Percentiles rank a stretch among this genome's conserved stretches.
phyloP scores from a whole-genome alignment of 2,329 filamentous ascomycete species.

The Chaetomiaceae sp. region DNA sequence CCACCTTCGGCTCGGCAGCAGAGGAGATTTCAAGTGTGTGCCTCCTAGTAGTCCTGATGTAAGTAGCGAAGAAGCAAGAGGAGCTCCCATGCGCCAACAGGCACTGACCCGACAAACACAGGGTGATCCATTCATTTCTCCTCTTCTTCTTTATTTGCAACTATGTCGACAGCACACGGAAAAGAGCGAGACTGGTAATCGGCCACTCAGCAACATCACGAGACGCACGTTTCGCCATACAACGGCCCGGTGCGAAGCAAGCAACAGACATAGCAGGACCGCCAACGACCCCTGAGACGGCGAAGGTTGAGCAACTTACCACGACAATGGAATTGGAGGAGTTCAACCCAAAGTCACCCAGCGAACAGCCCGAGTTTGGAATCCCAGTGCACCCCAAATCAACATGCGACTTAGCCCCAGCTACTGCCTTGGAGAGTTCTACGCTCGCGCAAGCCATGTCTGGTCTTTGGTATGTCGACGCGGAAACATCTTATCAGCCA shows the following conservation, averaged over 20 bases:
- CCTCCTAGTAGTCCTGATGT: constrained; percentile 21
- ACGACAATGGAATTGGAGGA: neutral
- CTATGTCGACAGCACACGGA: constrained; percentile 4
- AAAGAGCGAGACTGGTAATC: neutral
- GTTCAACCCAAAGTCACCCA: neutral
- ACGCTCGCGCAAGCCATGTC: constrained; percentile 1
- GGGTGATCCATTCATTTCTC: constrained; percentile 22
- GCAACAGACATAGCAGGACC: neutral
- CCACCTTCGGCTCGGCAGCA: neutral
- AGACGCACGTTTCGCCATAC: neutral
- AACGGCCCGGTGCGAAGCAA: neutral
- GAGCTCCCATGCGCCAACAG: no score
- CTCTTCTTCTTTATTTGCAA: constrained; percentile 21
- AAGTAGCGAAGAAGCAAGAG: neutral
- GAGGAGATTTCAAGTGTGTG: constrained; percentile 15
- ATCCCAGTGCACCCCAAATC: neutral
- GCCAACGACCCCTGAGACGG: neutral
- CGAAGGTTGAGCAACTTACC: neutral
- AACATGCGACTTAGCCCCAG: neutral
- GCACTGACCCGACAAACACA: constrained; percentile 1
- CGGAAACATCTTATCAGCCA: neutral
- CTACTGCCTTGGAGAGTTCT: neutral
- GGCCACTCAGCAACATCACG: neutral
- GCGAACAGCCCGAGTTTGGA: neutral
- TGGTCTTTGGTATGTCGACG: neutral